These are phyloP conservation scores for Erucastrum elatum DNA, from an alignment of 345 rosid species.

Conservation along the genomic window DNA sequence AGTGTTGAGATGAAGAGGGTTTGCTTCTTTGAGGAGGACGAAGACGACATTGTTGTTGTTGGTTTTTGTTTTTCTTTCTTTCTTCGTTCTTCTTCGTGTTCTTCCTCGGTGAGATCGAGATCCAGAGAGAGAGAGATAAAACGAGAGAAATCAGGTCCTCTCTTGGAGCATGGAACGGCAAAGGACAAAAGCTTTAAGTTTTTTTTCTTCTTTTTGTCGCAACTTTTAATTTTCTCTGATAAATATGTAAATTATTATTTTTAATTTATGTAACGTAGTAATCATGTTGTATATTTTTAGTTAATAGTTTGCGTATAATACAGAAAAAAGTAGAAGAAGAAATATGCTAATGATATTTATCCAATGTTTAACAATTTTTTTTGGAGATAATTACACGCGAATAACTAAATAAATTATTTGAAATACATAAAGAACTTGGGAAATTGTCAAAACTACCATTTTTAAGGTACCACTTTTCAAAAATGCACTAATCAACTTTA, in stretches of 20 bases:
- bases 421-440: too few species aligned
- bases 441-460: too few species aligned
- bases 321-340: too few species aligned
- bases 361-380: too few species aligned
- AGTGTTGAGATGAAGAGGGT: slow-evolving; percentile 58
- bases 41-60: slow-evolving; percentile 19
- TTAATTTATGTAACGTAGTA: background rate
- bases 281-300: background rate
- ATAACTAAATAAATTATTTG: too few species aligned
- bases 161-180: slow-evolving; percentile 32
- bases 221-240: background rate
- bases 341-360: too few species aligned
- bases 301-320: background rate
- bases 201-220: background rate
- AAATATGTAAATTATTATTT: background rate
- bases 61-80: background rate
- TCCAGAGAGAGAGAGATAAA: slow-evolving; percentile 9
- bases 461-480: too few species aligned
- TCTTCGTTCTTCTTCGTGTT: background rate
- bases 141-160: slow-evolving; percentile 36
- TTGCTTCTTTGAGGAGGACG: slow-evolving; percentile 43
- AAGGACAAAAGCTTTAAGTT: slow-evolving; percentile 23
- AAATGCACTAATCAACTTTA: too few species aligned
- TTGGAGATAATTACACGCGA: too few species aligned
- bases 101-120: slow-evolving; percentile 38